phyloP scores from a whole-genome alignment of 805 yeast genomes.

The Cyberlindnera americana region DNA sequence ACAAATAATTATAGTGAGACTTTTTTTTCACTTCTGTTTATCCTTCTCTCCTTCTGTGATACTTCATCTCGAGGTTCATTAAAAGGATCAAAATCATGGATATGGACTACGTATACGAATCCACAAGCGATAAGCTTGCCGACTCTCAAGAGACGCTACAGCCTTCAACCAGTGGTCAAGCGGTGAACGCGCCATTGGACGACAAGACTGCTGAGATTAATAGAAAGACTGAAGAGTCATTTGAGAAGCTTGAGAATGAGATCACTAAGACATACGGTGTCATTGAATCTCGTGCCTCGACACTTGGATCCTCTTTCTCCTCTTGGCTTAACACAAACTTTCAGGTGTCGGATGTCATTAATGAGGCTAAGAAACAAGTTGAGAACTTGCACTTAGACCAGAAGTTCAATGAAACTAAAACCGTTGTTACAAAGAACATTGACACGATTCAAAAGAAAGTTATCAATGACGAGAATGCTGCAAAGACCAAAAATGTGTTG shows the following conservation, averaged over 20 bases:
- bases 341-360: slow-evolving; percentile 33
- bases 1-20: too few relatives aligned
- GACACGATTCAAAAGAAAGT: slow-evolving; percentile 14
- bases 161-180: slow-evolving; percentile 8
- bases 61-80: too few relatives aligned
- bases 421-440: slow-evolving; percentile 12
- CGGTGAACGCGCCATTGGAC: slow-evolving; percentile 1
- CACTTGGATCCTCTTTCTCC: slow-evolving; percentile 32
- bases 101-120: slow-evolving; percentile 28
- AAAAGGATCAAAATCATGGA: too few relatives aligned
- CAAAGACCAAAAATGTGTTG: slow-evolving; percentile 15
- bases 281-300: slow-evolving; percentile 39
- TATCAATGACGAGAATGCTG: slow-evolving; percentile 17
- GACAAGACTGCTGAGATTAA: slow-evolving; percentile 27
- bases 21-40: too few relatives aligned
- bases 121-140: slow-evolving; percentile 15
- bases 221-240: slow-evolving; percentile 50
- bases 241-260: slow-evolving; percentile 48
- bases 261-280: slow-evolving; percentile 47
- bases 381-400: slow-evolving; percentile 23
- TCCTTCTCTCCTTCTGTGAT: neutral
- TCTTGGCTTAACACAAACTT: slow-evolving; percentile 33
- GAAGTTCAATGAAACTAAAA: slow-evolving; percentile 15
- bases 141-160: slow-evolving; percentile 23
- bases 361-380: slow-evolving; percentile 22